phyloP scores from a whole-genome alignment of 2,329 filamentous ascomycete genomes.

The Hirsutella minnesotensis region DNA sequence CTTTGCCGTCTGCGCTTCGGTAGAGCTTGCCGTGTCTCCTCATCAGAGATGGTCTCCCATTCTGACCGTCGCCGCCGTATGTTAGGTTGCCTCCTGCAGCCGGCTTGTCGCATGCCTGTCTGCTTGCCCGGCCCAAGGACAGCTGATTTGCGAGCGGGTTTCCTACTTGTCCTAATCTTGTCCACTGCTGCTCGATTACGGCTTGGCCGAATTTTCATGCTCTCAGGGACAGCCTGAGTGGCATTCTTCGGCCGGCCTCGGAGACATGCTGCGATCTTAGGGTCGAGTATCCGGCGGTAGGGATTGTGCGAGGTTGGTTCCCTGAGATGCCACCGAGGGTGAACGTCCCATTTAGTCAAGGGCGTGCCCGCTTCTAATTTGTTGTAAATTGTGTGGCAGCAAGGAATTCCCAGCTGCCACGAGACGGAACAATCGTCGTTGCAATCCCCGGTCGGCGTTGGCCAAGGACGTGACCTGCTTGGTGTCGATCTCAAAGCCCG shows the following conservation, averaged over 20 bases:
- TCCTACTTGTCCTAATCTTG: not conserved
- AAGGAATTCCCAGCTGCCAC: too few relatives aligned
- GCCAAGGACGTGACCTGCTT: too few relatives aligned
- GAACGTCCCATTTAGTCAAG: constrained; percentile 2
- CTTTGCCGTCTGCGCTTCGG: not conserved
- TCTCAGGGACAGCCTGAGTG: constrained; percentile 1
- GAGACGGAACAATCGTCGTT: too few relatives aligned
- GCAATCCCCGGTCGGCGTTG: too few relatives aligned
- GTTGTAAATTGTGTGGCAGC: too few relatives aligned
- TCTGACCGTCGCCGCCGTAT: constrained; percentile 1
- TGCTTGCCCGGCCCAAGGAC: constrained; percentile 1
- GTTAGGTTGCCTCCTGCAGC: too few relatives aligned
- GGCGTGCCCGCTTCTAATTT: not conserved
- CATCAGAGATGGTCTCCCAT: not conserved
- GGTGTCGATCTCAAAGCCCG: too few relatives aligned
- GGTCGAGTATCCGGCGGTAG: constrained; percentile 4
- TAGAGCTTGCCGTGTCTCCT: not conserved
- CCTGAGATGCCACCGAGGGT: too few relatives aligned
- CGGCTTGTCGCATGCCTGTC: not conserved
- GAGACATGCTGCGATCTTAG: too few relatives aligned
- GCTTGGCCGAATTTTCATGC: not conserved
- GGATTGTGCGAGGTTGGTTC: too few relatives aligned
- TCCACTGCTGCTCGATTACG: not conserved
- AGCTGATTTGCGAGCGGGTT: not conserved
- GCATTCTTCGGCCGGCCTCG: constrained; percentile 1